Evolutionary conservation across 2,329 filamentous ascomycete genomes (phyloP).

Genomic region (Fusarium azukiicola): DNA sequence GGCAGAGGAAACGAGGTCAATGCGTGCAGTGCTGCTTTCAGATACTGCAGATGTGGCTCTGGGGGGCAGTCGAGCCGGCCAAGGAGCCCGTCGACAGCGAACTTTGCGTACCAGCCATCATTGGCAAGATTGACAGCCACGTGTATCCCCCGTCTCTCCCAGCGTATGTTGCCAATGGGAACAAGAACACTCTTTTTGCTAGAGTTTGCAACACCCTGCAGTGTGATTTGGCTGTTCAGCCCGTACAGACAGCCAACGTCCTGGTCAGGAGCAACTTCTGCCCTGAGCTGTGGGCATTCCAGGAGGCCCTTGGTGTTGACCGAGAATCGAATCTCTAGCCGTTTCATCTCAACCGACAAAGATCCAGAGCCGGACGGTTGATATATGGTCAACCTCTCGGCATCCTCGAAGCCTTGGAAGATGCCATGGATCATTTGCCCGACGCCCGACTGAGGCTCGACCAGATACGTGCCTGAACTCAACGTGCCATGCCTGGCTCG

Average conservation of each 20-base stretch:
- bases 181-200: slow-evolving; percentile 74
- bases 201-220: slow-evolving; percentile 61
- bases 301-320: slow-evolving; percentile 70
- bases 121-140: slow-evolving; percentile 61
- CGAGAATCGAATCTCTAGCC: slow-evolving; percentile 74
- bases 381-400: slow-evolving; percentile 46
- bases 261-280: slow-evolving; percentile 77
- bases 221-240: slow-evolving; percentile 24
- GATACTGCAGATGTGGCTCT: slow-evolving; percentile 76
- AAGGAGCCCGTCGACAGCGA: slow-evolving; percentile 74
- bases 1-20: slow-evolving; percentile 78
- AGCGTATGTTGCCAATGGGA: slow-evolving; percentile 66
- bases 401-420: slow-evolving; percentile 66
- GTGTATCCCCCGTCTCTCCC: slow-evolving; percentile 63
- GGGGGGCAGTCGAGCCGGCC: slow-evolving; percentile 77
- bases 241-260: slow-evolving; percentile 71
- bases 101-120: slow-evolving; percentile 68
- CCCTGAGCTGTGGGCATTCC: slow-evolving; percentile 69
- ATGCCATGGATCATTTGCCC: slow-evolving; percentile 65
- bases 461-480: slow-evolving; percentile 54
- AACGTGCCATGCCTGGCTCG: neutral
- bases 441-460: slow-evolving; percentile 71
- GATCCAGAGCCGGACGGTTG: slow-evolving; percentile 60
- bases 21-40: slow-evolving; percentile 80
- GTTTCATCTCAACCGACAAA: slow-evolving; percentile 72